Evolutionary conservation across 2,329 filamentous ascomycete species (phyloP).

Genomic region (Penicillium janthinellum): DNA sequence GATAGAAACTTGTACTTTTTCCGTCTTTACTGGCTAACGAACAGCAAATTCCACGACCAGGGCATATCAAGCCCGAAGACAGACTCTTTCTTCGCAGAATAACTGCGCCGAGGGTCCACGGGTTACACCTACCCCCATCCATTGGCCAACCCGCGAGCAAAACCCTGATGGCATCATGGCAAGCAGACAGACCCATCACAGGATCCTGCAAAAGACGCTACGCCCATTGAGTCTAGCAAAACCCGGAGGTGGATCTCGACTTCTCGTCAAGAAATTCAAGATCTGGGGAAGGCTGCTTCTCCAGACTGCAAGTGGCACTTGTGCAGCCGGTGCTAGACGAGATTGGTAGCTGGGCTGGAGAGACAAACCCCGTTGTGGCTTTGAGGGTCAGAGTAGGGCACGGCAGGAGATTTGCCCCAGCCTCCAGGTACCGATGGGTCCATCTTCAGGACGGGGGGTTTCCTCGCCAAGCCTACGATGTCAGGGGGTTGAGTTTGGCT

Average conservation of each 20-base stretch:
- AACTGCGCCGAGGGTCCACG: too few relatives aligned
- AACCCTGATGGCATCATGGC: background rate
- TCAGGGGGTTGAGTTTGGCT: background rate
- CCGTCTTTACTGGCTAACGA: too few relatives aligned
- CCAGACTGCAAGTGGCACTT: conserved; percentile 11
- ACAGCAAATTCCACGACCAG: too few relatives aligned
- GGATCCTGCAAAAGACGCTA: conserved; percentile 13
- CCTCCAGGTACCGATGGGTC: conserved; percentile 11
- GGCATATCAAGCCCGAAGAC: too few relatives aligned
- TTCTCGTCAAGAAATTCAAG: conserved; percentile 9
- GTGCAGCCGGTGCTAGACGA: conserved; percentile 16
- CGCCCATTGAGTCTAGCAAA: conserved; percentile 19
- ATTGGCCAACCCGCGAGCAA: conserved; percentile 4
- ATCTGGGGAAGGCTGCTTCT: conserved; percentile 22
- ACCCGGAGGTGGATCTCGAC: conserved; percentile 22
- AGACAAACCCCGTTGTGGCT: conserved; percentile 18
- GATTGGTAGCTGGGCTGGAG: conserved; percentile 8
- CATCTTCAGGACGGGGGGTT: background rate
- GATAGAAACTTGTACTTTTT: too few relatives aligned
- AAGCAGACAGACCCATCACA: background rate
- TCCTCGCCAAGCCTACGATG: background rate
- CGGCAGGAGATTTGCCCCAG: conserved; percentile 4
- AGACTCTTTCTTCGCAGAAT: too few relatives aligned
- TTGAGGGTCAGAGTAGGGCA: conserved; percentile 14
- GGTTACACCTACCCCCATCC: background rate